Conservation (phyloP, 495 filamentous ascomycete species). For the Lichina pygmaea region DNA sequence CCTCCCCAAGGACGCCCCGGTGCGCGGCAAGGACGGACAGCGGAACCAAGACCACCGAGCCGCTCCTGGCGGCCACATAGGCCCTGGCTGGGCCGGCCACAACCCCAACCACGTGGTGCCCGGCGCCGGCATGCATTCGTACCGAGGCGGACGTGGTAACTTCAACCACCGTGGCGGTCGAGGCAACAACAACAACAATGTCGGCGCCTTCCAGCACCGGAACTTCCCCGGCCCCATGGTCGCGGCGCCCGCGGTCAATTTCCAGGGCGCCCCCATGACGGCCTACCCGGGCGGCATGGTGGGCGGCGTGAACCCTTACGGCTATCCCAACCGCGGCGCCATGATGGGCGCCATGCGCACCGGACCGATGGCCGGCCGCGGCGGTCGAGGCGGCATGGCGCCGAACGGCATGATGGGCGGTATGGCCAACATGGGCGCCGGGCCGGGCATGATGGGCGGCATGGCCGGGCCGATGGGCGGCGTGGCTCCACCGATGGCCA, state of each 20-base stretch:
- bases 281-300: conserved; percentile 28
- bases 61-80: conserved; percentile 10
- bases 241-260: conserved; percentile 17
- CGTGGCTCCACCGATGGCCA: no score
- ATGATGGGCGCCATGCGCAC: conserved; percentile 52
- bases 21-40: conserved; percentile 36
- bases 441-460: conserved; percentile 18
- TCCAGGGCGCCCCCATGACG: conserved; percentile 27
- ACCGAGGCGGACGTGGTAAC: conserved; percentile 1
- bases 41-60: conserved; percentile 16
- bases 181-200: conserved; percentile 17
- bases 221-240: conserved; percentile 19
- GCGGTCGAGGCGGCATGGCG: conserved; percentile 32
- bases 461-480: conserved; percentile 13
- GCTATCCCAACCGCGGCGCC: conserved; percentile 34
- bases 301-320: conserved; percentile 28
- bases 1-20: conserved; percentile 69
- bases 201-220: conserved; percentile 25
- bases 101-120: neutral
- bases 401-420: conserved; percentile 18
- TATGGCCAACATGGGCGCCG: conserved; percentile 14
- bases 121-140: neutral
- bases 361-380: conserved; percentile 38
- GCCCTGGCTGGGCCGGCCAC: conserved; percentile 4
- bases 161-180: conserved; percentile 9